Conservation (phyloP, 129 eudicot genomes). For the Oenanthe sinensis region DNA sequence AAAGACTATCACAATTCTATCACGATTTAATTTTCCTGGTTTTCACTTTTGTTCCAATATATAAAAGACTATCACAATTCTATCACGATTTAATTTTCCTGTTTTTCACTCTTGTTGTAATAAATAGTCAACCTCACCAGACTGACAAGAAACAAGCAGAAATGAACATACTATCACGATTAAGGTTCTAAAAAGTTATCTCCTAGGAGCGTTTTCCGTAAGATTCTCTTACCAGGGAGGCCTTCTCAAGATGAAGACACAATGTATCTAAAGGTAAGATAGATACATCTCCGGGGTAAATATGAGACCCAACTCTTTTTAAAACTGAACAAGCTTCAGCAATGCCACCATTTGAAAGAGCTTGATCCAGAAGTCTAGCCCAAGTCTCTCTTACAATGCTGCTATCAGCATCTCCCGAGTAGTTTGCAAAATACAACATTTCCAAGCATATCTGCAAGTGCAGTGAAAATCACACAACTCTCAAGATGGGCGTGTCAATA, state of each 20-base stretch:
- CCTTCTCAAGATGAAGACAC: constrained; percentile 94
- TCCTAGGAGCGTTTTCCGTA: not conserved
- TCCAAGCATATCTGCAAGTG: constrained; percentile 70
- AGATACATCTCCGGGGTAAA: constrained; percentile 86
- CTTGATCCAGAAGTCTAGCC: constrained; percentile 94
- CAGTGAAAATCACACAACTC: constrained; percentile 7
- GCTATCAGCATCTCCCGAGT: constrained; percentile 90
- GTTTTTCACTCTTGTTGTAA: not conserved
- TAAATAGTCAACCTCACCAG: not conserved
- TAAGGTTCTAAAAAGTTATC: not conserved
- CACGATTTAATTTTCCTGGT: not conserved
- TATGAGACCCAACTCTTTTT: constrained; percentile 82
- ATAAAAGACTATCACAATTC: too few relatives aligned
- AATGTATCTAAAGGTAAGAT: constrained; percentile 82
- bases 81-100: not conserved
- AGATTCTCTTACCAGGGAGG: constrained; percentile 51
- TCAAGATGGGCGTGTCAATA: not conserved
- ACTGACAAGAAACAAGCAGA: not conserved
- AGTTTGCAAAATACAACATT: constrained; percentile 92
- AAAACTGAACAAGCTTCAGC: constrained; percentile 93
- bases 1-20: too few relatives aligned
- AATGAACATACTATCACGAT: not conserved
- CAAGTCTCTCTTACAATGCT: constrained; percentile 84
- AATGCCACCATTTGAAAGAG: constrained; percentile 83
- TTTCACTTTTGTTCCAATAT: too few relatives aligned